These are phyloP conservation scores for Trichoderma endophyticum DNA, from an alignment of 2,329 filamentous ascomycete genomes.

Conservation along the genomic window DNA sequence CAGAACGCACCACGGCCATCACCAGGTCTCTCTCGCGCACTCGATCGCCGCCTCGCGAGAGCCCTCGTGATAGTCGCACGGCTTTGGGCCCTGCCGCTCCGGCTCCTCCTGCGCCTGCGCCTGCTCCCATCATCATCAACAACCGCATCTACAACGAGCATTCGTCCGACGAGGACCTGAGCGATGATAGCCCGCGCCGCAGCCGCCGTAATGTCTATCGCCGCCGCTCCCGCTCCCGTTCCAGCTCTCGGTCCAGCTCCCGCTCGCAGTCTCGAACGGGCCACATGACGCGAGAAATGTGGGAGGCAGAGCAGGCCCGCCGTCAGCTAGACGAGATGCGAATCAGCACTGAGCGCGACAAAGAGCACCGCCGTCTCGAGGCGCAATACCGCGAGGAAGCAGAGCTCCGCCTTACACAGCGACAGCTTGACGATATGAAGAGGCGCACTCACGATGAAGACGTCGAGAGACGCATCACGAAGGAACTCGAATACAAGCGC, in stretches of 20 bases:
- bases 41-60: conserved; percentile 43
- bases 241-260: conserved; percentile 29
- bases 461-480: conserved; percentile 50
- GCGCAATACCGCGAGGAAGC: conserved; percentile 45
- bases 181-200: conserved; percentile 32
- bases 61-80: conserved; percentile 37
- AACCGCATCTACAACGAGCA: conserved; percentile 52
- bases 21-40: conserved; percentile 38
- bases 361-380: conserved; percentile 34
- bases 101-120: conserved; percentile 25
- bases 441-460: conserved; percentile 45
- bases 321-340: conserved; percentile 46
- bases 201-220: conserved; percentile 27
- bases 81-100: background rate
- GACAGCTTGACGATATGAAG: conserved; percentile 47
- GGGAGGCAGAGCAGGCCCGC: conserved; percentile 38
- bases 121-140: conserved; percentile 50
- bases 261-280: conserved; percentile 34
- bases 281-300: conserved; percentile 44
- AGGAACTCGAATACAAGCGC: conserved; percentile 49
- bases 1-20: conserved; percentile 44
- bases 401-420: conserved; percentile 49
- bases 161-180: conserved; percentile 42
- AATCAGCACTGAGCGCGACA: conserved; percentile 39
- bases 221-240: conserved; percentile 23